Conservation (phyloP, 2,329 filamentous ascomycete species). For the Stenocarpella maydis region DNA sequence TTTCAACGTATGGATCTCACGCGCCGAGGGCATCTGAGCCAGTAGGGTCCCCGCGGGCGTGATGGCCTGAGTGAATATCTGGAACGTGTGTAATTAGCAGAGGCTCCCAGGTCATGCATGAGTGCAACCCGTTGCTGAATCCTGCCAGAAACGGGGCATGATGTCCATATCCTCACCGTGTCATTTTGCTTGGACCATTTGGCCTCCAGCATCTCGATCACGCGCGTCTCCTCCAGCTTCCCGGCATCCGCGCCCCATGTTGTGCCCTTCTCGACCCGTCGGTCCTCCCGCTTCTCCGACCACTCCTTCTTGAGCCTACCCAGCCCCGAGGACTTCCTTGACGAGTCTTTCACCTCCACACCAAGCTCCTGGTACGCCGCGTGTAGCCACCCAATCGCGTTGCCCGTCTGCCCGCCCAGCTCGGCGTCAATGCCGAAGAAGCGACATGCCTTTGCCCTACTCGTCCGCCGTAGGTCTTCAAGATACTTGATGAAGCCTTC, state of each 20-base stretch:
- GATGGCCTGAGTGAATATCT: conserved; percentile 83
- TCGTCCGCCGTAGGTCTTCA: conserved; percentile 76
- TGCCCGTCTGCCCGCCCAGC: conserved; percentile 79
- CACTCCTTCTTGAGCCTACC: conserved; percentile 76
- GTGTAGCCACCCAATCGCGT: conserved; percentile 85
- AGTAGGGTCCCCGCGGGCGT: conserved; percentile 77
- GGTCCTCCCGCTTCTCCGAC: conserved; percentile 81
- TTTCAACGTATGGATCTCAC: conserved; percentile 81
- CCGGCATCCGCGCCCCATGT: conserved; percentile 87
- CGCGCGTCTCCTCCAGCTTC: conserved; percentile 81
- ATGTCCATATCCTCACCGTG: conserved; percentile 66
- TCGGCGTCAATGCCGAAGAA: conserved; percentile 94
- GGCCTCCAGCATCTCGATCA: conserved; percentile 84
- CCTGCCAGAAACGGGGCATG: neutral
- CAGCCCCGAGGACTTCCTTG: conserved; percentile 64
- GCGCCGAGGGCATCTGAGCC: conserved; percentile 83
- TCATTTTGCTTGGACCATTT: conserved; percentile 97
- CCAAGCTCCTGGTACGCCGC: conserved; percentile 81
- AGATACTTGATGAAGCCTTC: conserved; percentile 76
- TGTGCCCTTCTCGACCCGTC: conserved; percentile 75
- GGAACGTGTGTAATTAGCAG: conserved; percentile 19
- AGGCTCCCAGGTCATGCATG: neutral
- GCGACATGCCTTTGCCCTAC: conserved; percentile 84
- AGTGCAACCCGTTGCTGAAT: neutral
- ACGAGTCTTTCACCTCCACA: conserved; percentile 58